phyloP scores from a whole-genome alignment of 495 filamentous ascomycete species.

The Aspergillus funiculosus region DNA sequence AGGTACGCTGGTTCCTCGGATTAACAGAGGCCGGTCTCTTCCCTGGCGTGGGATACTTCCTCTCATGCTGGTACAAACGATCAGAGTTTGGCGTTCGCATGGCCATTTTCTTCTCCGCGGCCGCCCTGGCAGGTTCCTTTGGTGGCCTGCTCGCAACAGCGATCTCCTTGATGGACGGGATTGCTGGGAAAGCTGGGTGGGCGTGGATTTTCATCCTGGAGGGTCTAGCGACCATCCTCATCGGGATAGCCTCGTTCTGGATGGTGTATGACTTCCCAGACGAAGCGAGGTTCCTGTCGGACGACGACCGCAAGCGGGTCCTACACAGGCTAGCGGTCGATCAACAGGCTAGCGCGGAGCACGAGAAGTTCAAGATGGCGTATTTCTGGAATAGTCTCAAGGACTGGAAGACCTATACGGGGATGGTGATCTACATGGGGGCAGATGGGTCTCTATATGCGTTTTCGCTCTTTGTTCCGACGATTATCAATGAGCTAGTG shows the following conservation, averaged over 20 bases:
- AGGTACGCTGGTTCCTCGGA: constrained; percentile 75
- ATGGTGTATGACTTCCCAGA: constrained; percentile 88
- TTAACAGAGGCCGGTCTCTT: constrained; percentile 80
- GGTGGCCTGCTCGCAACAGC: constrained; percentile 60
- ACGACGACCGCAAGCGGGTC: constrained; percentile 67
- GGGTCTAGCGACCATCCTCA: constrained; percentile 52
- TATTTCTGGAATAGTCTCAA: constrained; percentile 71
- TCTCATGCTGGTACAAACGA: constrained; percentile 83
- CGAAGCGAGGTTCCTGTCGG: constrained; percentile 68
- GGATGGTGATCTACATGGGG: constrained; percentile 76
- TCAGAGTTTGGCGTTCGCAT: constrained; percentile 70
- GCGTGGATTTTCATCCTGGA: constrained; percentile 69
- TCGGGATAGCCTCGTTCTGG: constrained; percentile 73
- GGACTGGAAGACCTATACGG: constrained; percentile 85
- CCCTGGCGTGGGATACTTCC: constrained; percentile 82
- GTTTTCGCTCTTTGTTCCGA: constrained; percentile 85
- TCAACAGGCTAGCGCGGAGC: constrained; percentile 69
- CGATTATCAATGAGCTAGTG: constrained; percentile 62
- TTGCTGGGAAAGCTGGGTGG: constrained; percentile 58
- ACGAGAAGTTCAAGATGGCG: constrained; percentile 69
- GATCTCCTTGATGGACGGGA: constrained; percentile 58
- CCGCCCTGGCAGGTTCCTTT: constrained; percentile 60
- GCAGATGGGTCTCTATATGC: constrained; percentile 68
- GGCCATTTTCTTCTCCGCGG: constrained; percentile 75
- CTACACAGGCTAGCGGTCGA: constrained; percentile 67